phyloP scores from a whole-genome alignment of 1,284 basidiomycete genomes.

The Meira miltonrushii region DNA sequence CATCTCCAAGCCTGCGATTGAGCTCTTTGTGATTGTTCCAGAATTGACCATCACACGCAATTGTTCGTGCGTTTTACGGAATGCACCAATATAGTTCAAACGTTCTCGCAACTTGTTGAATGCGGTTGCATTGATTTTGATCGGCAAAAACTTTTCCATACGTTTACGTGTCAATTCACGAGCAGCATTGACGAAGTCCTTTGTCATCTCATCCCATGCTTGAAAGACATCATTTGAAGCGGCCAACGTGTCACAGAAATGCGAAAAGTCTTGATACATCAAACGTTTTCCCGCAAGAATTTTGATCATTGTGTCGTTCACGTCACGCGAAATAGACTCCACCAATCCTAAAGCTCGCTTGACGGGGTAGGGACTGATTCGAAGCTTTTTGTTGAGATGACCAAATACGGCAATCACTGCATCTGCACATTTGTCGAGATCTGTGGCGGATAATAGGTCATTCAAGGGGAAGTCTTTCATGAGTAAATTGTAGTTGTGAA shows the following conservation, averaged over 20 bases:
- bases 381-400: constrained; percentile 92
- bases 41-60: constrained; percentile 94
- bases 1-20: constrained; percentile 73
- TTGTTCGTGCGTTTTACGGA: constrained; percentile 93
- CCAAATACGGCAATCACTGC: constrained; percentile 79
- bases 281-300: constrained; percentile 84
- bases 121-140: constrained; percentile 78
- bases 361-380: constrained; percentile 75
- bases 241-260: constrained; percentile 78
- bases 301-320: constrained; percentile 87
- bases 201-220: constrained; percentile 94
- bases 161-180: constrained; percentile 89
- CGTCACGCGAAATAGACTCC: constrained; percentile 94
- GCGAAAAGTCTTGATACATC: constrained; percentile 87
- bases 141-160: constrained; percentile 89
- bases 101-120: constrained; percentile 88
- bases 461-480: constrained; percentile 99
- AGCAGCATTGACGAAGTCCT: constrained; percentile 96
- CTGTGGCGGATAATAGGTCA: constrained; percentile 89
- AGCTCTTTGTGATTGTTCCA: constrained; percentile 56
- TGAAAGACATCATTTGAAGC: constrained; percentile 78
- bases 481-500: constrained; percentile 72
- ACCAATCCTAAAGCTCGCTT: constrained; percentile 89
- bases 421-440: constrained; percentile 89
- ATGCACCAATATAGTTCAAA: constrained; percentile 78